These are phyloP conservation scores for Camellia japonica DNA, from an alignment of 148 eudicot species.

Conservation along the genomic window DNA sequence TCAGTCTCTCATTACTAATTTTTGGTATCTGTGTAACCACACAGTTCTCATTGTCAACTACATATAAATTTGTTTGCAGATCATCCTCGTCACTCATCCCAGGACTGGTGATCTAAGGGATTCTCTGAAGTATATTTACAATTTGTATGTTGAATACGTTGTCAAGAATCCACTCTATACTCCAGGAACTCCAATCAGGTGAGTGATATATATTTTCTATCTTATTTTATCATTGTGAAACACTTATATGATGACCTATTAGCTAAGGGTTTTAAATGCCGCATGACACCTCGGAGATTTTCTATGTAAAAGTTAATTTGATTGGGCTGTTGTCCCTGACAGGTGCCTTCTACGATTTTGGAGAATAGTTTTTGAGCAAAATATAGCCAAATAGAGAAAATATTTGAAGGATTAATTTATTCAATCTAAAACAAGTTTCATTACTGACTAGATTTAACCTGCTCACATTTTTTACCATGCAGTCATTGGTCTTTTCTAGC, in stretches of 20 bases:
- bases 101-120: slow-evolving; percentile 88
- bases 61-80: slow-evolving; percentile 37
- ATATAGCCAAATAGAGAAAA: too few species aligned
- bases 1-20: not conserved
- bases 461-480: too few species aligned
- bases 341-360: too few species aligned
- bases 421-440: too few species aligned
- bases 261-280: too few species aligned
- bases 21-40: not conserved
- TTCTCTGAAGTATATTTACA: slow-evolving; percentile 80
- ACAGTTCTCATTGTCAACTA: not conserved
- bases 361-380: too few species aligned
- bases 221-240: not conserved
- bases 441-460: too few species aligned
- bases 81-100: slow-evolving; percentile 83
- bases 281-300: too few species aligned
- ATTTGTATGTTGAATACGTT: slow-evolving; percentile 85
- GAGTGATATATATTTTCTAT: slow-evolving; percentile 16
- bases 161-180: slow-evolving; percentile 90
- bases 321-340: too few species aligned
- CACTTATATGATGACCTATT: not conserved
- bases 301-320: too few species aligned
- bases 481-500: too few species aligned
- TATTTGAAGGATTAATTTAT: too few species aligned
- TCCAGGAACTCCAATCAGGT: slow-evolving; percentile 88